These are phyloP conservation scores for Acer yangbiense DNA, from an alignment of 345 rosid species.

Conservation along the genomic window DNA sequence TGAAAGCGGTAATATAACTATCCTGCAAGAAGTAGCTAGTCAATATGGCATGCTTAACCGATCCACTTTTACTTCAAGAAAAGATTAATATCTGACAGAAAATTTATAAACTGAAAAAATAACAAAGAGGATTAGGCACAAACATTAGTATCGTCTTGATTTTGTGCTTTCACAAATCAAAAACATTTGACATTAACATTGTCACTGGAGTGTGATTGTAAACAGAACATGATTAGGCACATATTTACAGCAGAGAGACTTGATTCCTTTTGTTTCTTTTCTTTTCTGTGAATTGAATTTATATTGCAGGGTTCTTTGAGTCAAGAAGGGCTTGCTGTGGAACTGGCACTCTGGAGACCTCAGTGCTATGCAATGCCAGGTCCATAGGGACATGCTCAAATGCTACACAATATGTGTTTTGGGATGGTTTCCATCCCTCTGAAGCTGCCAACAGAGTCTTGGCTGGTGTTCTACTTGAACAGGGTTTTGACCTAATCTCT, in stretches of 20 bases:
- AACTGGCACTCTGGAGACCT: conserved; percentile 80
- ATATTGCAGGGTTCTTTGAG: conserved; percentile 73
- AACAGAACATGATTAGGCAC: background rate
- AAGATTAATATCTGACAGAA: background rate
- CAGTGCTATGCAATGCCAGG: conserved; percentile 74
- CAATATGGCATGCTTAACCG: background rate
- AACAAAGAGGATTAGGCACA: background rate
- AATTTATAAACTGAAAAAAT: background rate
- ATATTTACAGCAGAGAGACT: background rate
- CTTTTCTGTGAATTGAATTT: background rate
- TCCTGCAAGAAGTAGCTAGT: conserved; percentile 19
- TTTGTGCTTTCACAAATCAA: background rate
- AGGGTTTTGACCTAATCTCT: conserved; percentile 75
- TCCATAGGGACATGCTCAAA: conserved; percentile 74
- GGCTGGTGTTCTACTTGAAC: conserved; percentile 62
- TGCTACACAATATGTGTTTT: conserved; percentile 80
- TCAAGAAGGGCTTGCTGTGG: conserved; percentile 88
- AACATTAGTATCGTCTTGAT: background rate
- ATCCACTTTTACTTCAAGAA: background rate
- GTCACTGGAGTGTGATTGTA: background rate
- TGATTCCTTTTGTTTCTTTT: conserved; percentile 5
- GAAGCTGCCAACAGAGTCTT: conserved; percentile 75
- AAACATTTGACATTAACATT: background rate
- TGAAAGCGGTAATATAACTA: conserved; percentile 55
- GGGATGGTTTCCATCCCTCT: conserved; percentile 97